These are phyloP conservation scores for Geotrichum klebahnii DNA, from an alignment of 1,139 yeast species.

Conservation along the genomic window DNA sequence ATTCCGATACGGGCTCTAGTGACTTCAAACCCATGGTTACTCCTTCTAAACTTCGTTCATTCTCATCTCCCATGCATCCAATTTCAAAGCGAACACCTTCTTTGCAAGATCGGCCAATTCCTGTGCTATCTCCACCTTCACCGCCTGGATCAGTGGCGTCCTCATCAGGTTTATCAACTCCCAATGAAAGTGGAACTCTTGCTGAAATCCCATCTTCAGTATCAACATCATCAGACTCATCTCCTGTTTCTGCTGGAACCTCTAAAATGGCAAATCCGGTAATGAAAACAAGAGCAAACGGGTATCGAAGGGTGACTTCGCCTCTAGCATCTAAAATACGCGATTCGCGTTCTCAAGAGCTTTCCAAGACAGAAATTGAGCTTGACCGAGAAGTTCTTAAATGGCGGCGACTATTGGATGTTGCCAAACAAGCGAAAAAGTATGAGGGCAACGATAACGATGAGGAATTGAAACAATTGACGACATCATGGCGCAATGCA, in stretches of 20 bases:
- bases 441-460: conserved; percentile 34
- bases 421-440: conserved; percentile 40
- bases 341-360: conserved; percentile 13
- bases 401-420: conserved; percentile 33
- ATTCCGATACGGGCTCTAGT: conserved; percentile 11
- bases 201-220: not conserved
- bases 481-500: conserved; percentile 45
- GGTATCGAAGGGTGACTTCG: conserved; percentile 21
- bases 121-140: conserved; percentile 33
- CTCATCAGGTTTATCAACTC: not conserved
- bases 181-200: not conserved
- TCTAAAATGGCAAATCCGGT: conserved; percentile 1
- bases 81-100: conserved; percentile 32
- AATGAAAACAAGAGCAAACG: not conserved
- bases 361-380: conserved; percentile 25
- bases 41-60: conserved; percentile 31
- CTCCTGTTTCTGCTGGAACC: not conserved
- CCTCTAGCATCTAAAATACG: conserved; percentile 19
- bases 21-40: conserved; percentile 23
- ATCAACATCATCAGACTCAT: conserved; percentile 1
- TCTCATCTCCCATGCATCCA: conserved; percentile 28
- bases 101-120: conserved; percentile 34
- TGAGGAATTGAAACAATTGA: conserved; percentile 32
- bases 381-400: conserved; percentile 35
- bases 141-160: conserved; percentile 15